Base-by-base conservation (phyloP, 2,329 filamentous ascomycete genomes). In the Cytospora paraplurivora region DNA sequence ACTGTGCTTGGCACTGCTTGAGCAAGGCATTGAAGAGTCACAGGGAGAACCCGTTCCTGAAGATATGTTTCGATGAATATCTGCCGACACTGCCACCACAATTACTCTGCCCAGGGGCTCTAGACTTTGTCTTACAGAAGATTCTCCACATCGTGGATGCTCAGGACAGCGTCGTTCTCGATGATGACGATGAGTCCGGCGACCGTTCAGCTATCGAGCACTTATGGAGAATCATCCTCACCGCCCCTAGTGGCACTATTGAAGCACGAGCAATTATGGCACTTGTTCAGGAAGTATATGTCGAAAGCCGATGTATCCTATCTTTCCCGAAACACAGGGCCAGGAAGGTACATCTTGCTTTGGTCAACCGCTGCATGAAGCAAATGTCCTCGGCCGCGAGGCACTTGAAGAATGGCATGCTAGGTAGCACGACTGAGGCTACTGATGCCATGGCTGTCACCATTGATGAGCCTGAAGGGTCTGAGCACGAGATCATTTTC, bases 151-250 rank as follows among this genome's bases (percentile, higher is more conserved):
- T 82, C 47, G 75, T 85, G 6, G 78, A 80, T 38, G 77, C 81
- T 38, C 68, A 71, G 7, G 71, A 73, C 32, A 78, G 78, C 27
- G 78, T 82, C 56, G 71, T 81, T 21, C 75, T 86, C 27, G 60
- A 65, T 15, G 81, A 85, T 62, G 82, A 85, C 53, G 77, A 81
- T 8, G 76, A 80, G n/a, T 76, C 80, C 12, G 72, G 85, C 34
- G 78, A 82, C 68, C 82, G 79, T 66, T 83, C 75, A 67, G 85
- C 77, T 33, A 79, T 84, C 51, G 90, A 95, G 69, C 84, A 93
- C 63, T 78, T 97, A n/a, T 97, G 93, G 93, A 85, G 87, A 32
- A 85, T 97, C 69, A 86, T 94, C 38, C 78, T 96, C 59, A 88
- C 85, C 17, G 87, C 90, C 1, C 85, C 87, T 6, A 79, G 84